Evolutionary conservation across 306 rosid species (phyloP).

Genomic region (Vigna mungo): DNA sequence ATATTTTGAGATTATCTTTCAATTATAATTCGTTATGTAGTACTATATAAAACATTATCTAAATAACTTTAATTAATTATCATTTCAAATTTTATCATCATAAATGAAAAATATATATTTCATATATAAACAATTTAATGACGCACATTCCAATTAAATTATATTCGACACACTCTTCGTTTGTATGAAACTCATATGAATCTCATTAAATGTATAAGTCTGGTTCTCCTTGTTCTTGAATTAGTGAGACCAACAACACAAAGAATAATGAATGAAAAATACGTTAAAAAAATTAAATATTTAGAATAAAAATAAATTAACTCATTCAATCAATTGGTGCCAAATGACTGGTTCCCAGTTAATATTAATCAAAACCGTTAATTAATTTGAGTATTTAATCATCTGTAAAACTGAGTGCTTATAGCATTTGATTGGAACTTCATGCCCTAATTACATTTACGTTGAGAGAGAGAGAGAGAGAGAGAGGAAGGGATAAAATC

Average conservation of each 20-base stretch:
- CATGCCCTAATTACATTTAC: constrained; percentile 13
- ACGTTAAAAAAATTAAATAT: too few relatives aligned
- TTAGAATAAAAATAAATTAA: background rate
- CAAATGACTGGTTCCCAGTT: constrained; percentile 16
- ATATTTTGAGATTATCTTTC: too few relatives aligned
- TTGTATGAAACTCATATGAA: too few relatives aligned
- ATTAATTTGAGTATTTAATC: constrained; percentile 38
- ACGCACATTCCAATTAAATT: too few relatives aligned
- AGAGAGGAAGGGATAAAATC: constrained; percentile 4
- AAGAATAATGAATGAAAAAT: background rate
- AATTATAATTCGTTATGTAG: too few relatives aligned
- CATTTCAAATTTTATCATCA: background rate
- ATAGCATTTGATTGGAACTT: constrained; percentile 1
- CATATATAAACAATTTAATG: too few relatives aligned
- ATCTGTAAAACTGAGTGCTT: constrained; percentile 4
- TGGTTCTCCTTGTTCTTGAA: background rate
- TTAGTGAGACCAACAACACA: background rate
- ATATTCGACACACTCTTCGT: too few relatives aligned
- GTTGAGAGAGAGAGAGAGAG: constrained; percentile 30
- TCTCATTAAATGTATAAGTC: background rate
- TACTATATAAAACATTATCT: too few relatives aligned
- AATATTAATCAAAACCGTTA: constrained; percentile 32
- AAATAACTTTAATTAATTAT: too few relatives aligned
- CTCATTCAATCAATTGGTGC: constrained; percentile 34
- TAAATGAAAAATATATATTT: background rate